Conservation (phyloP, 768 basidiomycete species). For the Auriculariales sp. region DNA sequence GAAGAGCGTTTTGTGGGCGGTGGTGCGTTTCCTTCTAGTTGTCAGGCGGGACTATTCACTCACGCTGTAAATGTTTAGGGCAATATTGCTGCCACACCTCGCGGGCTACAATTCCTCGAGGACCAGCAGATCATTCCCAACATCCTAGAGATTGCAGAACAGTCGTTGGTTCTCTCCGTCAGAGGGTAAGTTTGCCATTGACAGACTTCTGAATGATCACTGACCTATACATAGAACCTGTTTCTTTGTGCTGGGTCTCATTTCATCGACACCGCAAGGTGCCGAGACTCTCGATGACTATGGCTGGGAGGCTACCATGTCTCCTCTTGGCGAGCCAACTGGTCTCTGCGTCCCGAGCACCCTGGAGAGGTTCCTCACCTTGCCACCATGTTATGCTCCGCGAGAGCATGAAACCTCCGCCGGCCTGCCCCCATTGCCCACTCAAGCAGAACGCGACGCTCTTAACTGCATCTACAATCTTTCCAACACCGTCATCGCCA, state of each 20-base stretch:
- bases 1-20: conserved; percentile 93
- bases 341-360: conserved; percentile 87
- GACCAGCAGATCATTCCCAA: conserved; percentile 88
- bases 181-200: conserved; percentile 54
- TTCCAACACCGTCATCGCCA: conserved; percentile 90
- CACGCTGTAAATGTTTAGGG: conserved; percentile 49
- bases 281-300: conserved; percentile 88
- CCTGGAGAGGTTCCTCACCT: conserved; percentile 59
- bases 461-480: conserved; percentile 86
- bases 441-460: conserved; percentile 65
- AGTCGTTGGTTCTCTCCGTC: conserved; percentile 79
- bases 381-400: conserved; percentile 49
- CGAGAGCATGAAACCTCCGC: conserved; percentile 17
- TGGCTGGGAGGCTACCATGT: conserved; percentile 83
- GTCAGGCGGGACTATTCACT: neutral
- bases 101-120: conserved; percentile 88
- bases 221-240: conserved; percentile 52
- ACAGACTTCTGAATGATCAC: neutral
- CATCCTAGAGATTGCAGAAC: conserved; percentile 81
- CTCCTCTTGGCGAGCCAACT: conserved; percentile 73
- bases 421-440: conserved; percentile 48
- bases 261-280: conserved; percentile 83
- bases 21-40: conserved; percentile 42
- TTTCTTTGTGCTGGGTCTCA: conserved; percentile 86
- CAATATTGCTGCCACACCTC: conserved; percentile 79